Evolutionary conservation across 1,284 basidiomycete genomes (phyloP), one percentile per base, ranked within the genome.

Genomic region (Earliella scabrosa): DNA sequence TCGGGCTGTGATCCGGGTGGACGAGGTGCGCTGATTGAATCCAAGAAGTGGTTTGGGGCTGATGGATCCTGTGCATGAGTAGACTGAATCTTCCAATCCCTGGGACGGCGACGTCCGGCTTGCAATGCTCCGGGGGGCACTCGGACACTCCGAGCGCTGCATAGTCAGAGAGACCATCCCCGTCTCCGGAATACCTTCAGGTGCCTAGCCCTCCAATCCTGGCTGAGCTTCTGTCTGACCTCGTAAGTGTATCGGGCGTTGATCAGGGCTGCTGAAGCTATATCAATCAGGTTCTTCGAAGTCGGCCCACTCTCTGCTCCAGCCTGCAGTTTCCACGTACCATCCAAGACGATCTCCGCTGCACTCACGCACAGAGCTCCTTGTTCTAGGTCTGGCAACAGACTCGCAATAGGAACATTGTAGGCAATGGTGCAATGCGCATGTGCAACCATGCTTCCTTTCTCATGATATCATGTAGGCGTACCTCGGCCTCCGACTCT

Each of bases 1-100:
- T 34, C 43, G 26, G 38, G 35, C 8, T 3, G 40, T 55, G 59
- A 58, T 55, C 55, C 50, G 52, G 48, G 50, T 50, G 46, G 52
- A 49, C 29, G 34, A 32, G 29, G 18, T 50, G 45, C 53, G 31
- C 52, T 49, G 43, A 52, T 39, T 52, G 46, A 27, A 44, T 47
- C 34, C 26, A 32, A 35, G 52, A 54, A 54, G 49, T 36, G 21
- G 13, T 43, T 26, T 41, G 24, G 34, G n/a, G 59, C 60, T 58
- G 56, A 61, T 58, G 32, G 51, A 58, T 58, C 49, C 60, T 58
- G 60, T 61, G 56, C 60, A 43, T 32, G 35, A 31, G 31, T 41
- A 54, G 31, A 58, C 51, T 54, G 35, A 38, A 21, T 11, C 53
- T 44, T 54, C 52, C 43, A 45, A 13, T 50, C 45, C 50, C 46